Percentiles rank a stretch among this genome's conserved stretches.
Conservation (phyloP, 2,329 filamentous ascomycete genomes). For the Colletotrichum eleusines region DNA sequence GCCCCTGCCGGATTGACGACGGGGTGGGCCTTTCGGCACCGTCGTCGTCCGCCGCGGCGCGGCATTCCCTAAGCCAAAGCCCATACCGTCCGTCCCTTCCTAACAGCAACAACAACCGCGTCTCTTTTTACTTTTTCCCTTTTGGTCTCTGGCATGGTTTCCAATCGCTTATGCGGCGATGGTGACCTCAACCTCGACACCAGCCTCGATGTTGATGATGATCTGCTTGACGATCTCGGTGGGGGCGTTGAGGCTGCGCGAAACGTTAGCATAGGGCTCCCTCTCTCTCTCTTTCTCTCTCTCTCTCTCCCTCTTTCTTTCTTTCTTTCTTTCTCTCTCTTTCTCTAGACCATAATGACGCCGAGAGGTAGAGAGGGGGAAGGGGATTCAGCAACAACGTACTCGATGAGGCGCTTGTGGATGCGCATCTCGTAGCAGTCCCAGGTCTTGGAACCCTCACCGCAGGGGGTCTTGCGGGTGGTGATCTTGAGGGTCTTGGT, state of each 20-base stretch:
- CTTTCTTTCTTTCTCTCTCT: no score
- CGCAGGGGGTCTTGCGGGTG: constrained; percentile 97
- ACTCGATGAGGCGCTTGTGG: constrained; percentile 98
- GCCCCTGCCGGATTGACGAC: background rate
- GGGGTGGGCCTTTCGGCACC: constrained; percentile 27
- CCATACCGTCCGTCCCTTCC: constrained; percentile 31
- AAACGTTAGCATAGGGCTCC: constrained; percentile 35
- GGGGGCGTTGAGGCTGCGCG: constrained; percentile 84
- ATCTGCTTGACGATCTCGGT: constrained; percentile 98
- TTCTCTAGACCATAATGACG: no score
- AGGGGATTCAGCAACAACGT: constrained; percentile 51
- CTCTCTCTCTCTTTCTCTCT: no score
- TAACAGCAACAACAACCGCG: constrained; percentile 24
- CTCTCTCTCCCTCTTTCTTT: no score
- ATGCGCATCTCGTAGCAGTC: constrained; percentile 99
- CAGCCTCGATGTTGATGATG: constrained; percentile 95
- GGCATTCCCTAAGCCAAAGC: constrained; percentile 31
- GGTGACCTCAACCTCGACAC: constrained; percentile 93
- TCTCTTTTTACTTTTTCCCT: no score
- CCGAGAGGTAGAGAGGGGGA: background rate
- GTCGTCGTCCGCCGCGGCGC: background rate
- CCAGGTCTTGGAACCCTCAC: constrained; percentile 99
- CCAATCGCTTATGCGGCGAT: constrained; percentile 77
- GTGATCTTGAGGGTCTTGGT: constrained; percentile 98
- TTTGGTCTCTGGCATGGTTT: background rate